phyloP scores from a whole-genome alignment of 2,329 filamentous ascomycete genomes.

The Aspergillus tubingensis region DNA sequence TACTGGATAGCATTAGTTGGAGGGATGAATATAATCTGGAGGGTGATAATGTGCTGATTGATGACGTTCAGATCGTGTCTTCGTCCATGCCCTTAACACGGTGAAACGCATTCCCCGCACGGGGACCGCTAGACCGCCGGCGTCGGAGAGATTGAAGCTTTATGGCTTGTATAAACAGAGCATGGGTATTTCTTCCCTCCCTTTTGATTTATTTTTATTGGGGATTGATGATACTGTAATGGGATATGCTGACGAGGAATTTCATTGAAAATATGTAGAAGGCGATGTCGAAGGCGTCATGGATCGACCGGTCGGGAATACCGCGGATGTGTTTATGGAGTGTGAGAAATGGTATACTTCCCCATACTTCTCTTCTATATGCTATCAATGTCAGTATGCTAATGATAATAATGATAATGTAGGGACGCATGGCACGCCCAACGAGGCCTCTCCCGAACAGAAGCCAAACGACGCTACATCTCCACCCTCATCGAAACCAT shows the following conservation, averaged over 20 bases:
- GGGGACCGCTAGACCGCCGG: slow-evolving; percentile 83
- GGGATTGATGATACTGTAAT: neutral
- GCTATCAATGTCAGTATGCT: neutral
- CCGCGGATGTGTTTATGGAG: slow-evolving; percentile 55
- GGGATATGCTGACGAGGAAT: neutral
- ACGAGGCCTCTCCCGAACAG: slow-evolving; percentile 77
- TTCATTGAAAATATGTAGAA: slow-evolving; percentile 52
- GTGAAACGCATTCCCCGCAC: slow-evolving; percentile 97
- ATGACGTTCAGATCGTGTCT: slow-evolving; percentile 78
- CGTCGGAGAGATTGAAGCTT: slow-evolving; percentile 79
- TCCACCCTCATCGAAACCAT: slow-evolving; percentile 93
- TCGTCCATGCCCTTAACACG: slow-evolving; percentile 97
- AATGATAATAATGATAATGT: neutral
- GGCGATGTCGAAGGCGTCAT: slow-evolving; percentile 94
- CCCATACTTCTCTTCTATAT: neutral
- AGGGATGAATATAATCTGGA: no score
- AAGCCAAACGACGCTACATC: slow-evolving; percentile 93
- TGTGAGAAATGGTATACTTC: slow-evolving; percentile 64
- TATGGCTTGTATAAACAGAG: slow-evolving; percentile 99
- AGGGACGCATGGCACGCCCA: slow-evolving; percentile 95
- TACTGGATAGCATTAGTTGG: no score
- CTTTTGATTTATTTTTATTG: neutral
- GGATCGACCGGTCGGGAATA: slow-evolving; percentile 68
- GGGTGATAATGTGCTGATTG: neutral
- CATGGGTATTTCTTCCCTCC: slow-evolving; percentile 63